Evolutionary conservation across 768 basidiomycete species (phyloP).

Genomic region (Heimioporus sp.): DNA sequence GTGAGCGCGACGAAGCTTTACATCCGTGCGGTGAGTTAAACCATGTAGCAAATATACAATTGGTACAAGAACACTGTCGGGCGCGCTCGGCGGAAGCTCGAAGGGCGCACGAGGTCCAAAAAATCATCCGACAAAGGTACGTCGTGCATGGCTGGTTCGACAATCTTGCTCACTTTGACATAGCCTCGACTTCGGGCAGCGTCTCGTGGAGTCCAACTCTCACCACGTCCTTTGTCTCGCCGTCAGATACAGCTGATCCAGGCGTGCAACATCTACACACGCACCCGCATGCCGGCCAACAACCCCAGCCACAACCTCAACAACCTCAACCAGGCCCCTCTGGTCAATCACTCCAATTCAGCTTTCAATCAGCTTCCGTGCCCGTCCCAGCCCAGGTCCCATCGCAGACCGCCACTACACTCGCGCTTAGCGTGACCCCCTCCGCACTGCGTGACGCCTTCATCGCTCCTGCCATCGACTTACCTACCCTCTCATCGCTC

Average conservation of each 20-base stretch:
- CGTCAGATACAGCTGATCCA: constrained; percentile 27
- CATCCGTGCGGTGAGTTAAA: neutral
- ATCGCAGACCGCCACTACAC: constrained; percentile 5
- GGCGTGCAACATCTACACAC: constrained; percentile 22
- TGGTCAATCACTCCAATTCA: constrained; percentile 42
- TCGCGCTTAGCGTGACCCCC: constrained; percentile 29
- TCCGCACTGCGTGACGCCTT: constrained; percentile 32
- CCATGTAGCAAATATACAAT: constrained; percentile 58
- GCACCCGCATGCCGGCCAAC: constrained; percentile 3
- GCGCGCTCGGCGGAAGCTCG: constrained; percentile 54
- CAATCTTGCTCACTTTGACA: neutral
- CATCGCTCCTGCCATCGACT: constrained; percentile 39
- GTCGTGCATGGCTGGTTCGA: neutral
- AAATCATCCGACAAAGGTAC: constrained; percentile 52
- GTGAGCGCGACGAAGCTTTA: constrained; percentile 25
- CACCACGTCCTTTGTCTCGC: constrained; percentile 36
- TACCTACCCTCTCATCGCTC: constrained; percentile 50
- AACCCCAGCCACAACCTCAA: constrained; percentile 9
- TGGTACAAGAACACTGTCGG: constrained; percentile 75
- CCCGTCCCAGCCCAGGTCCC: constrained; percentile 36
- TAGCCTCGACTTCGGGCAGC: constrained; percentile 20
- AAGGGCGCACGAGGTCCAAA: constrained; percentile 51
- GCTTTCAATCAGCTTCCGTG: constrained; percentile 39
- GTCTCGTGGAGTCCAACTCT: constrained; percentile 41
- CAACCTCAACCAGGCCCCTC: constrained; percentile 29